Evolutionary conservation across 129 eudicot genomes (phyloP), one percentile per base, ranked within the genome.

Genomic region (Flaveria sonorensis): DNA sequence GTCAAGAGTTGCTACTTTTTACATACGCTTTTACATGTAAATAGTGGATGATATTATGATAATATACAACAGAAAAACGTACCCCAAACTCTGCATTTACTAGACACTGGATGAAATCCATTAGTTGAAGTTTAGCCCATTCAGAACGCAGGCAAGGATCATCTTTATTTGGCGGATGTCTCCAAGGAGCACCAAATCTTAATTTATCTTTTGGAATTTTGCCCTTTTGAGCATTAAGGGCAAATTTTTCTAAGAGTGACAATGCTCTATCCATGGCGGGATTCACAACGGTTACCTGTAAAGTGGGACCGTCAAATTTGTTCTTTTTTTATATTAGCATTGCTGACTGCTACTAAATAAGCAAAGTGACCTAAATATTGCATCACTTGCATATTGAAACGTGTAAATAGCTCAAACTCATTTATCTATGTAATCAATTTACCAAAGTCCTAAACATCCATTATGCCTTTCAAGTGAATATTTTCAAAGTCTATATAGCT

Each of bases 141-240:
- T 84, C 81, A 18, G 60, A 75, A 52, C 80, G 84, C 59, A 65
- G 51, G 16, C 2, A 32, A 77, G 80, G 82, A 73, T 87, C 71
- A 62, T 87, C 89, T 23, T 81, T 79, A 14, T 47, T 70, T 42
- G 97, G 98, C 43, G 96, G 97, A 70, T 88, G 96, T 78, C 96
- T 91, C 98, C 98, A 94, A 52, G 98, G 96, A 77, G 98, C 93
- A 71, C 98, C 98, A 83, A 94, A 91, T 23, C 97, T 83, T 82
- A 91, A 83, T 71, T 71, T 87, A 85, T 94, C 96, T 80, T 87
- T 83, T 14, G 93, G 78, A 55, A 94, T 75, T 81, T 77, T 89
- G 21, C 98, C 97, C 51, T 75, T 86, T 51, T 74, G 86, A 77
- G 96, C 92, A 91, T 94, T 97, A 76, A 70, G 26, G 40, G 96